These are phyloP conservation scores for Diaporthe amygdali DNA, from an alignment of 2,329 filamentous ascomycete genomes.

Conservation along the genomic window DNA sequence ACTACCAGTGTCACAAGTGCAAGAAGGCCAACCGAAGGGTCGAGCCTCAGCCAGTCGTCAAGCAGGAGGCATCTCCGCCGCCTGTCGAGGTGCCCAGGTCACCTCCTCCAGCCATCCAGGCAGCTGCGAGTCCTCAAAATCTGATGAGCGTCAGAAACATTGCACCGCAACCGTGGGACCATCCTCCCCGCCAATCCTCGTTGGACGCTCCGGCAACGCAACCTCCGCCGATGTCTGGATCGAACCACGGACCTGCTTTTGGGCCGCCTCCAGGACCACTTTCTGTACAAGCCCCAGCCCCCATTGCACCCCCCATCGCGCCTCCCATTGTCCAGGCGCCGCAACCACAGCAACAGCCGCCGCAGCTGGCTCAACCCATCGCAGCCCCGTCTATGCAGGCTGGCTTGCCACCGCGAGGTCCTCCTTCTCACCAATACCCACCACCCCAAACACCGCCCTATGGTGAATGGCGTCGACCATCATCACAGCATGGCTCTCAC, in stretches of 20 bases:
- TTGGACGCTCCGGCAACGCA: constrained; percentile 11
- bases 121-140: constrained; percentile 21
- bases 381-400: constrained; percentile 30
- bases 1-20: constrained; percentile 80
- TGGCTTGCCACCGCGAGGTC: constrained; percentile 33
- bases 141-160: constrained; percentile 25
- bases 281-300: constrained; percentile 15
- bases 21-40: constrained; percentile 54
- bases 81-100: constrained; percentile 32
- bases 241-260: neutral
- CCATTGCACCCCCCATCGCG: constrained; percentile 19
- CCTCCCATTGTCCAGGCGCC: constrained; percentile 29
- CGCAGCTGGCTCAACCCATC: constrained; percentile 31
- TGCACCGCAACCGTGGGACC: constrained; percentile 26
- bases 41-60: constrained; percentile 40
- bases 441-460: constrained; percentile 44
- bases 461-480: constrained; percentile 56
- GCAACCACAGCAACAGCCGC: constrained; percentile 25
- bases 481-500: constrained; percentile 52
- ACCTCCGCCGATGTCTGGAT: constrained; percentile 3
- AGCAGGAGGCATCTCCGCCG: constrained; percentile 34
- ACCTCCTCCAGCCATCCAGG: constrained; percentile 32
- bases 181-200: constrained; percentile 17
- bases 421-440: constrained; percentile 43
- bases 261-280: constrained; percentile 13